Percentiles rank a stretch among this genome's conserved stretches.
phyloP scores from a whole-genome alignment of 2,329 filamentous ascomycete genomes.

The Alternaria atra region DNA sequence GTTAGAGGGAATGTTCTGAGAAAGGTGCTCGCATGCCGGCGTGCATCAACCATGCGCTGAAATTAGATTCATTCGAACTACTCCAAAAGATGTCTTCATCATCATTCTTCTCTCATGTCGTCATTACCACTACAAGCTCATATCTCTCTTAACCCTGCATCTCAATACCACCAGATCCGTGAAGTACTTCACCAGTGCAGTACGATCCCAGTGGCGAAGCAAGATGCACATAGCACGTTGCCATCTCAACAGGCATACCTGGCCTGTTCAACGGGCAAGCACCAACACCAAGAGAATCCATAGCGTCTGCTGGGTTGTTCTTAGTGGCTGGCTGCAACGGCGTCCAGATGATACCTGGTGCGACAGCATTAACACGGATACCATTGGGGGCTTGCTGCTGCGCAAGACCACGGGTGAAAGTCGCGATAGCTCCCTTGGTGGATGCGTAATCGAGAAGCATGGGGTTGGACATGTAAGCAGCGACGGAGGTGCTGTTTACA shows the following conservation, averaged over 20 bases:
- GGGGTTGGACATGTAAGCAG: slow-evolving; percentile 78
- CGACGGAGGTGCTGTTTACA: slow-evolving; percentile 83
- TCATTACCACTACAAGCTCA: not conserved
- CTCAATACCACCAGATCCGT: slow-evolving; percentile 30
- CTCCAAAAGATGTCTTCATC: not conserved
- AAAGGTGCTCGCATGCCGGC: not conserved
- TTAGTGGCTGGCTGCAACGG: slow-evolving; percentile 27
- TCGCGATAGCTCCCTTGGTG: slow-evolving; percentile 77
- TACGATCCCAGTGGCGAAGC: slow-evolving; percentile 29
- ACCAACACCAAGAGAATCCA: slow-evolving; percentile 26
- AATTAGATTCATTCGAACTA: not conserved
- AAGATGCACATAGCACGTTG: slow-evolving; percentile 28
- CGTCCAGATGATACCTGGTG: slow-evolving; percentile 65
- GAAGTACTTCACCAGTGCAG: slow-evolving; percentile 30
- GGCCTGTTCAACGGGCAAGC: slow-evolving; percentile 29
- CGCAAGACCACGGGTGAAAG: slow-evolving; percentile 77
- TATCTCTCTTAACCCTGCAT: slow-evolving; percentile 22
- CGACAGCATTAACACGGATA: slow-evolving; percentile 77
- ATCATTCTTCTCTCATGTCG: not conserved
- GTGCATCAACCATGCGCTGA: not conserved
- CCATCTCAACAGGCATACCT: slow-evolving; percentile 33
- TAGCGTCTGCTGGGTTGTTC: slow-evolving; percentile 19
- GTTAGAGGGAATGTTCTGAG: too few species aligned
- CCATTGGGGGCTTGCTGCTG: slow-evolving; percentile 76
- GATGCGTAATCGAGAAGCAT: slow-evolving; percentile 82